Conservation (phyloP, 139 green algal species). For the Chloropicon primus region DNA sequence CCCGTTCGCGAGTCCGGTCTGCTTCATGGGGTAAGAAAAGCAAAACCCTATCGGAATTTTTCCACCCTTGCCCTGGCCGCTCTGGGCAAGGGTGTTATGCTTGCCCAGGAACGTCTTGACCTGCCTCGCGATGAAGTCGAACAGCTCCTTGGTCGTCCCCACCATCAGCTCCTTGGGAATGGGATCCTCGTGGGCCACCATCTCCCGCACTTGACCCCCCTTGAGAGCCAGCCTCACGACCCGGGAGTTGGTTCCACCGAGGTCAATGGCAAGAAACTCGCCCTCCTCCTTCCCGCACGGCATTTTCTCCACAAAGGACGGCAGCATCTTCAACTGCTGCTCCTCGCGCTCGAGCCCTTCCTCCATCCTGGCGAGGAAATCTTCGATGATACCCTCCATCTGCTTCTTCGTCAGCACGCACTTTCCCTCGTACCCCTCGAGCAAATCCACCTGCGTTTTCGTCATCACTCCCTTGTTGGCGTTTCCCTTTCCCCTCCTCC, state of each 20-base stretch:
- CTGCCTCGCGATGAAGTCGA: neutral
- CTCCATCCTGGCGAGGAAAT: neutral
- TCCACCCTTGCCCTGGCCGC: too few relatives aligned
- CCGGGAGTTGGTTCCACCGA: neutral
- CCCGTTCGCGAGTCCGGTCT: conserved; percentile 55
- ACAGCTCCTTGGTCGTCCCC: neutral
- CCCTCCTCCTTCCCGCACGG: neutral
- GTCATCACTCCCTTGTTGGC: neutral
- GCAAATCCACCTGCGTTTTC: neutral
- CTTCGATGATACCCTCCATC: neutral
- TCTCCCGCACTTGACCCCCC: neutral
- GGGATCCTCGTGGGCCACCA: neutral
- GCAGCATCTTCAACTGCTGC: neutral
- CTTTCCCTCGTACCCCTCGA: neutral
- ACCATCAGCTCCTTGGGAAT: neutral
- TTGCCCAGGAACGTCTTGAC: neutral
- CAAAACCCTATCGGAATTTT: neutral
- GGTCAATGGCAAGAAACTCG: neutral
- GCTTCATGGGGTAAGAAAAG: conserved; percentile 61
- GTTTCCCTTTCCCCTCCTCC: neutral
- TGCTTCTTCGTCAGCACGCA: neutral
- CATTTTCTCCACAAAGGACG: neutral
- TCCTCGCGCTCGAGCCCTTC: neutral
- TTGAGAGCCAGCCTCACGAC: neutral
- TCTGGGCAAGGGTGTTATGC: neutral